Percentiles rank a stretch among this genome's conserved stretches.
Conservation (phyloP, 495 filamentous ascomycete species). For the Bacidia gigantensis region DNA sequence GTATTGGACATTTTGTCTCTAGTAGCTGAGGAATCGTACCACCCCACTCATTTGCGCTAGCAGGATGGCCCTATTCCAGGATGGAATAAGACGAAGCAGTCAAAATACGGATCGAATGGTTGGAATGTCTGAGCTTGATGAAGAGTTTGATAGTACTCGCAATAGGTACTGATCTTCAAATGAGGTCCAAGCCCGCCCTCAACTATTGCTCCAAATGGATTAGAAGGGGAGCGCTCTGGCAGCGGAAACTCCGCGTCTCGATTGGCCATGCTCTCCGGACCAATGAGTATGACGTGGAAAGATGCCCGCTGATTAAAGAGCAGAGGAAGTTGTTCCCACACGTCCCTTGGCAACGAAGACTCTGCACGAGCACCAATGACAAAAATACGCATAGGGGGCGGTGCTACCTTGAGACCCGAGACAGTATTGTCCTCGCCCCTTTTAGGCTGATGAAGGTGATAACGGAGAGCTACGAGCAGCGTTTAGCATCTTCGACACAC, state of each 20-base stretch:
- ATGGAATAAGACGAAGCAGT: constrained; percentile 92
- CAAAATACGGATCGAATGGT: constrained; percentile 95
- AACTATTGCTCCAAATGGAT: constrained; percentile 84
- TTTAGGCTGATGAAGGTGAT: constrained; percentile 78
- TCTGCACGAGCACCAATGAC: constrained; percentile 92
- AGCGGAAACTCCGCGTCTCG: constrained; percentile 82
- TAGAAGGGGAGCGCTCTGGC: constrained; percentile 63
- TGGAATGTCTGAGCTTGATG: constrained; percentile 78
- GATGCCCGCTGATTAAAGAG: constrained; percentile 53
- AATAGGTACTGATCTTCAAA: constrained; percentile 92
- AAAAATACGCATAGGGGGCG: constrained; percentile 83
- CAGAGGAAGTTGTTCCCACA: constrained; percentile 82
- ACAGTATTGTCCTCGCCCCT: constrained; percentile 60
- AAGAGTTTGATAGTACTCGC: constrained; percentile 96
- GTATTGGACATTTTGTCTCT: constrained; percentile 86
- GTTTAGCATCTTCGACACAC: background rate
- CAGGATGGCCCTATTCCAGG: constrained; percentile 89
- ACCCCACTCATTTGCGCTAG: constrained; percentile 82
- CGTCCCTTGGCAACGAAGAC: constrained; percentile 83
- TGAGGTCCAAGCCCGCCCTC: constrained; percentile 73
- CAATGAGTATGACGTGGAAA: constrained; percentile 85
- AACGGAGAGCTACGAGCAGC: constrained; percentile 56
- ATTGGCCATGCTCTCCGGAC: constrained; percentile 86
- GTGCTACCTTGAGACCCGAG: constrained; percentile 63
- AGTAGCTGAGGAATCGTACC: constrained; percentile 78